Base-by-base conservation (phyloP, 306 rosid species). In the Clitoria ternatea region DNA sequence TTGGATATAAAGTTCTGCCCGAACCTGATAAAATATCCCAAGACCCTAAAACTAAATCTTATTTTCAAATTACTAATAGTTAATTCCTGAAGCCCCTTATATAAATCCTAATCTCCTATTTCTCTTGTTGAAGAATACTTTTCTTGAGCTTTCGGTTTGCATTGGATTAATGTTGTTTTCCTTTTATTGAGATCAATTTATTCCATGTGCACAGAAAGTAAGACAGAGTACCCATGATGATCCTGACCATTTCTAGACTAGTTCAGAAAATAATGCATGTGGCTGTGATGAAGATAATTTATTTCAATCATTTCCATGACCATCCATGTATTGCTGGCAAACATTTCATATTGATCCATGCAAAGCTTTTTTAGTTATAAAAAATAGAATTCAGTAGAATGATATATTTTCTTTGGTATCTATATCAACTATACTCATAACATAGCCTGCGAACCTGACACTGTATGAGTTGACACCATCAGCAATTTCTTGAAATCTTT, bases 361-460 rank as follows among this genome's bases (percentile, higher is more conserved):
- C 11, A 13, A 42, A 53, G 12, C 60, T 27, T 23, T 55, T 69
- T 15, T 30, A 33, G n/a, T 53, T 37, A 42, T 43, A 26, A n/a
- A n/a, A n/a, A n/a, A 26, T 6, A 64, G 39, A 26, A 64, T 33
- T 4, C n/a, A 53, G 8, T 32, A 18, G 14, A 24, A 3, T 78
- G 26, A 17, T 27, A 48, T 66, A 14, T 42, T 23, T 4, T 53
- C 14, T 43, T 4, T 14, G 53, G 30, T 61, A 69, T 30, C 36
- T 57, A 45, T 70, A 56, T 66, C 62, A 48, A 18, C 14, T 44
- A 62, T 55, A 20, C 35, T 75, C 61, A 5, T 29, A 44, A n/a
- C n/a, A n/a, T n/a, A n/a, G 52, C 56, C n/a, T 17, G 27, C 32
- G 71, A 75, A 48, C 59, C 39, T 45, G 27, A 20, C 22, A 37